phyloP scores from a whole-genome alignment of 169 alveolate genomes.

The Plasmodium falciparum region DNA sequence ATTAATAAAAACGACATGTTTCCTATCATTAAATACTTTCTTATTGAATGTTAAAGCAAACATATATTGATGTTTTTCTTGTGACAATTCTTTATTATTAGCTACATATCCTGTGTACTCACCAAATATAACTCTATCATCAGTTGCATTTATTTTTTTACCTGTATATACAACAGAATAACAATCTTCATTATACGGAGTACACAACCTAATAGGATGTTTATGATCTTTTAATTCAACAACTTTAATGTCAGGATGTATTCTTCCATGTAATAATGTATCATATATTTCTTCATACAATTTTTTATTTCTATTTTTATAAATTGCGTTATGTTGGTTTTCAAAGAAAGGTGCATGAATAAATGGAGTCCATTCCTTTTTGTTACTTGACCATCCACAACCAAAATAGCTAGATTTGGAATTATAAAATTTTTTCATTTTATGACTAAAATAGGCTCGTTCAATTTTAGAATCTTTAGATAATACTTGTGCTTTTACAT shows the following conservation, averaged over 20 bases:
- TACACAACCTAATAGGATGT: constrained; percentile 90
- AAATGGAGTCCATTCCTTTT: constrained; percentile 77
- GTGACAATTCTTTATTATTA: constrained; percentile 83
- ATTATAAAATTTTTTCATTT: constrained; percentile 75
- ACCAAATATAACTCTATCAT: constrained; percentile 87
- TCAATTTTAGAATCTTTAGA: constrained; percentile 73
- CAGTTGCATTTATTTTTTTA: constrained; percentile 80
- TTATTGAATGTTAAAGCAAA: constrained; percentile 88
- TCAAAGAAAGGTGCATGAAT: constrained; percentile 78
- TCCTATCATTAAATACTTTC: constrained; percentile 87
- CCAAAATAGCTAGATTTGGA: constrained; percentile 71
- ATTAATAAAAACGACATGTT: constrained; percentile 80
- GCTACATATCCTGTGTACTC: constrained; percentile 91
- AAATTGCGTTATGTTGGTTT: constrained; percentile 59
- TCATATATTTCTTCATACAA: constrained; percentile 82
- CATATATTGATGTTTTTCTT: constrained; percentile 87
- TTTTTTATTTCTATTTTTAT: constrained; percentile 73
- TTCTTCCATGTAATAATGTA: constrained; percentile 84
- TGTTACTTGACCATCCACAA: constrained; percentile 76
- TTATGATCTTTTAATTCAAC: constrained; percentile 88
- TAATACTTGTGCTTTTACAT: constrained; percentile 66
- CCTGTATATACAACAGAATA: constrained; percentile 90
- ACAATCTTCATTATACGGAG: constrained; percentile 90
- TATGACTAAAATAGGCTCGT: constrained; percentile 72
- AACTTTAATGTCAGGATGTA: constrained; percentile 85